A percentile compares a stretch with the other conserved stretches of the same genome.
These are phyloP conservation scores for Cicer arietinum DNA, from an alignment of 306 rosid species.

Conservation along the genomic window DNA sequence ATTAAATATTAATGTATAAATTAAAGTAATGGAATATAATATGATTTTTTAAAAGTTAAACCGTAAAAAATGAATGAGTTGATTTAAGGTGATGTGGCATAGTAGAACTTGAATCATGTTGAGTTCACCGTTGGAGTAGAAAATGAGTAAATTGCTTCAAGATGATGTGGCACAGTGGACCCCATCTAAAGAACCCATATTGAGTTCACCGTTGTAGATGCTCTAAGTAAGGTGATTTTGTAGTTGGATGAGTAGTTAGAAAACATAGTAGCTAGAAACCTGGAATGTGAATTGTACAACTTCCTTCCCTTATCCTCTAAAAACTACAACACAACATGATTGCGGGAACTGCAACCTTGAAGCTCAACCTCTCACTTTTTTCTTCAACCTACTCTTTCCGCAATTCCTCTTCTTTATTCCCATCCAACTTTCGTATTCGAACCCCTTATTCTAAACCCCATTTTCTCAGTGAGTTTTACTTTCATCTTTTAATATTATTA, in stretches of 20 bases:
- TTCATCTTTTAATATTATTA: background rate
- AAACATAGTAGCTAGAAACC: background rate
- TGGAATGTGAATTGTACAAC: background rate
- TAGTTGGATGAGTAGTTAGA: background rate
- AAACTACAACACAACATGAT: slow-evolving; percentile 41
- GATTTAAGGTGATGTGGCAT: no score
- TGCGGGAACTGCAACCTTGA: slow-evolving; percentile 64
- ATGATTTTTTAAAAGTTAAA: no score
- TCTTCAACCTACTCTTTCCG: slow-evolving; percentile 52
- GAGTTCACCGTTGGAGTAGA: no score
- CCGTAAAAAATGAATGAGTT: no score
- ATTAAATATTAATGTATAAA: no score
- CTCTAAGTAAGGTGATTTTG: no score
- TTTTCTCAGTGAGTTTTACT: slow-evolving; percentile 57
- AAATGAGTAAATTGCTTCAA: no score
- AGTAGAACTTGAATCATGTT: no score
- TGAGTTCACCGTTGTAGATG: no score
- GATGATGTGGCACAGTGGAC: no score
- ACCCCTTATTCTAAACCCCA: slow-evolving; percentile 43
- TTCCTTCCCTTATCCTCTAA: slow-evolving; percentile 32
- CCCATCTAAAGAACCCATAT: no score
- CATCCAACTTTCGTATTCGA: slow-evolving; percentile 55
- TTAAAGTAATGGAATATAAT: no score
- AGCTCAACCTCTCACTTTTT: slow-evolving; percentile 53
- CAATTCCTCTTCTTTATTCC: slow-evolving; percentile 36